These are phyloP conservation scores for Cardamine resedifolia DNA, from an alignment of 345 rosid genomes.

Conservation along the genomic window DNA sequence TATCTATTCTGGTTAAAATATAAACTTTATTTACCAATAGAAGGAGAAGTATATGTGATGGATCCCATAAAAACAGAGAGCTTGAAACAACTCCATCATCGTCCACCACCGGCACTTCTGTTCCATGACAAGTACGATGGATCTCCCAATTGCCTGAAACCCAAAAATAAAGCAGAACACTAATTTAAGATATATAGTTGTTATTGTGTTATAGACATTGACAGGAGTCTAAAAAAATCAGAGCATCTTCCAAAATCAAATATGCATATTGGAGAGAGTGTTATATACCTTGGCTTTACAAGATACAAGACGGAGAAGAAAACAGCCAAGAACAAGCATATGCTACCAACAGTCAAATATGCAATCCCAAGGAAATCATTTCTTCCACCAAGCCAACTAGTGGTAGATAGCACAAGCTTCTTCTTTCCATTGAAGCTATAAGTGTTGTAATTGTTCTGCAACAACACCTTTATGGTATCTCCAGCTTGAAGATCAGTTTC, in stretches of 20 bases:
- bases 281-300: slow-evolving; percentile 66
- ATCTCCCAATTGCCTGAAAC: slow-evolving; percentile 80
- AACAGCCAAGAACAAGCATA: slow-evolving; percentile 78
- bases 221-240: not conserved
- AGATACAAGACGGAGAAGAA: slow-evolving; percentile 73
- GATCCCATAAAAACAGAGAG: not conserved
- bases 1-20: not conserved
- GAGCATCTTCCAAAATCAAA: not conserved
- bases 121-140: slow-evolving; percentile 89
- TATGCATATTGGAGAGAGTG: not conserved
- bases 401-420: slow-evolving; percentile 86
- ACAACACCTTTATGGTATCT: slow-evolving; percentile 50
- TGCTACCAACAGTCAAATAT: slow-evolving; percentile 74
- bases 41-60: not conserved
- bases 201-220: not conserved
- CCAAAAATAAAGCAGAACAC: not conserved
- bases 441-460: slow-evolving; percentile 72
- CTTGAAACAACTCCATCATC: slow-evolving; percentile 14
- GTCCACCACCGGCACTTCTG: slow-evolving; percentile 62
- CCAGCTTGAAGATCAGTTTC: slow-evolving; percentile 60
- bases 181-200: not conserved
- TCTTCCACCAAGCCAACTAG: slow-evolving; percentile 80
- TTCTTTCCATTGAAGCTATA: slow-evolving; percentile 87
- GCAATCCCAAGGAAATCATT: slow-evolving; percentile 71
- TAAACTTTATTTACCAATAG: not conserved